Conservation (phyloP, 768 basidiomycete species). For the Leccinellum luteum region DNA sequence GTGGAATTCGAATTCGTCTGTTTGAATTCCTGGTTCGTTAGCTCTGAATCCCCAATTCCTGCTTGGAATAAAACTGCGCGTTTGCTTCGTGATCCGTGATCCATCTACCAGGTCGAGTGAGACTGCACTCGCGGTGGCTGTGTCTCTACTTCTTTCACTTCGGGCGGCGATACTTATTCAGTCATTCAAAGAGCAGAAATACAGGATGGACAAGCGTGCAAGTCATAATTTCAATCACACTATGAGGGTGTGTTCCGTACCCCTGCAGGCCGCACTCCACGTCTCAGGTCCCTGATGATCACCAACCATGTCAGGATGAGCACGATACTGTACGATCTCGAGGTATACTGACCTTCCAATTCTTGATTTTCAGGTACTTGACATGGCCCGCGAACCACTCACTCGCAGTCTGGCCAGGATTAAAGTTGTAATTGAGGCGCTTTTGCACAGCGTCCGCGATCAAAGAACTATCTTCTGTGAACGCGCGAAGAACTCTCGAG, state of each 20-base stretch:
- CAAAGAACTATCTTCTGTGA: not conserved
- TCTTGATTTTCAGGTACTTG: not conserved
- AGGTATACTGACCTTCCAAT: not conserved
- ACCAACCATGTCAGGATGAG: not conserved
- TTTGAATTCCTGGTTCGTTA: too few species aligned
- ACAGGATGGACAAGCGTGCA: not conserved
- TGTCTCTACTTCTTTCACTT: too few species aligned
- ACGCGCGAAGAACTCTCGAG: not conserved
- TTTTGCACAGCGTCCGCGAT: not conserved
- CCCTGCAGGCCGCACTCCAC: slow-evolving; percentile 25
- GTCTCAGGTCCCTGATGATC: slow-evolving; percentile 27
- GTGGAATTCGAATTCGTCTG: too few species aligned
- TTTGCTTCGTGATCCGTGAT: too few species aligned
- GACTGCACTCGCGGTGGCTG: too few species aligned
- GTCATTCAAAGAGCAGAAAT: not conserved
- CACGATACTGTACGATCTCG: not conserved
- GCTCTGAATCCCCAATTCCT: too few species aligned
- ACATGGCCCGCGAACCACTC: not conserved
- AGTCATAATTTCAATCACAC: slow-evolving; percentile 1
- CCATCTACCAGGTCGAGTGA: too few species aligned
- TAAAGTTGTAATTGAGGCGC: not conserved
- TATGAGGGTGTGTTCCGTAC: slow-evolving; percentile 26
- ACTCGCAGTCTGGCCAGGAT: not conserved
- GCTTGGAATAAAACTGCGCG: too few species aligned
- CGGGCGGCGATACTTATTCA: too few species aligned